phyloP scores from a whole-genome alignment of 2,329 filamentous ascomycete species.

The Pseudopithomyces maydicus region DNA sequence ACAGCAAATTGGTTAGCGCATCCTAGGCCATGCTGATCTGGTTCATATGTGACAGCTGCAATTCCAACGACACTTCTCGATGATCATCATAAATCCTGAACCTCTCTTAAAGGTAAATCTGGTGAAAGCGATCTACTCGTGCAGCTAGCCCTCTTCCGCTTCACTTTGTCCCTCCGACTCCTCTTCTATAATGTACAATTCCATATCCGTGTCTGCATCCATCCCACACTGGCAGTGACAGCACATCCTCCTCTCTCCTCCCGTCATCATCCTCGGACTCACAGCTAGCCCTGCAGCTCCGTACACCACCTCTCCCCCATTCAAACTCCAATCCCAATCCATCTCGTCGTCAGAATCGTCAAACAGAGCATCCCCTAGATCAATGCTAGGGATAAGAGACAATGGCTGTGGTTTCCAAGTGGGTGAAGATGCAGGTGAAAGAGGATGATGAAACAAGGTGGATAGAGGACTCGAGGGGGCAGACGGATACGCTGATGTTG shows the following conservation, averaged over 20 bases:
- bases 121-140: background rate
- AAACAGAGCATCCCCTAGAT: conserved; percentile 3
- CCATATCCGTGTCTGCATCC: background rate
- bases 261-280: conserved; percentile 11
- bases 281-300: conserved; percentile 20
- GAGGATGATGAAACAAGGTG: background rate
- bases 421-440: background rate
- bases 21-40: too few relatives aligned
- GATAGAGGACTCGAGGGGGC: background rate
- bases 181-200: conserved; percentile 4
- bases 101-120: too few relatives aligned
- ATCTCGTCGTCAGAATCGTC: conserved; percentile 8
- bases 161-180: background rate
- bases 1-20: too few relatives aligned
- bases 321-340: conserved; percentile 17
- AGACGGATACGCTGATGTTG: background rate
- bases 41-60: too few relatives aligned
- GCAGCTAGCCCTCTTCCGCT: background rate
- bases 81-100: too few relatives aligned
- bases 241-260: background rate
- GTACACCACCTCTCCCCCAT: conserved; percentile 17
- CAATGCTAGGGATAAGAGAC: background rate
- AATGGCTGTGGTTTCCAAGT: conserved; percentile 1
- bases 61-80: too few relatives aligned
- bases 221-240: conserved; percentile 7